Evolutionary conservation across 2,329 filamentous ascomycete genomes (phyloP), one percentile per base, ranked within the genome.

Genomic region (Colletotrichum sp.): DNA sequence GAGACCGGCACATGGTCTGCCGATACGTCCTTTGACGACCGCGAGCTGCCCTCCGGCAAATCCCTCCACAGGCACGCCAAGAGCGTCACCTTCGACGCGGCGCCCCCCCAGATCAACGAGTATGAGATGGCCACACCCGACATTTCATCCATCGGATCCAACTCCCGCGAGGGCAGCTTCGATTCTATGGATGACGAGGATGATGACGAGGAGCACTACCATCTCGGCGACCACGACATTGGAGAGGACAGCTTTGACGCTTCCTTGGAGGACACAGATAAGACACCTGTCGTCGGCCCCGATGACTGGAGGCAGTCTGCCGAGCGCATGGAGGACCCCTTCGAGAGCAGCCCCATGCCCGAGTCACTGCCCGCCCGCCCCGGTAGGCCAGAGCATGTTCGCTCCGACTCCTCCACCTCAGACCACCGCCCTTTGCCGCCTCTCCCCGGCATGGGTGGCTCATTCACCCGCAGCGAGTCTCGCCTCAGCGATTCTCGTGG

Each of bases 101-200:
- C 95, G 3, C 96, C 96, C 26, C 97, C 97, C 28, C 95, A 98
- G 83, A 91, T 99, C 81, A 98, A 99, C 83, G 97, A 99, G 86
- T 99, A 99, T 84, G 97, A 99, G 85, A 96, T 98, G 94, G 95
- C 95, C 39, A 99, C 97, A 3, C 97, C 97, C 13, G 97, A 98
- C 82, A 92, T 98, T n/a, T 98, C 96, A 3, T 98, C 96, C 0
- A 90, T 98, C 28, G 95, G 95, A 30, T 96, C 95, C 65, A 96
- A 94, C 79, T 99, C 96, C 15, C 94, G 96, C 10, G 95, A 98
- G 81, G 95, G 96, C 57, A 99, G 96, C 86, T 98, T 95, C 83
- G 96, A 98, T 77, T 96, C 95, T 0, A 92, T 95, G 36, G 93
- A 95, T 15, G 92, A 94, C 30, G 93, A 94, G 21, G 94, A 91